phyloP scores from a whole-genome alignment of 2,329 filamentous ascomycete species.

The Microthyrium microscopicum region DNA sequence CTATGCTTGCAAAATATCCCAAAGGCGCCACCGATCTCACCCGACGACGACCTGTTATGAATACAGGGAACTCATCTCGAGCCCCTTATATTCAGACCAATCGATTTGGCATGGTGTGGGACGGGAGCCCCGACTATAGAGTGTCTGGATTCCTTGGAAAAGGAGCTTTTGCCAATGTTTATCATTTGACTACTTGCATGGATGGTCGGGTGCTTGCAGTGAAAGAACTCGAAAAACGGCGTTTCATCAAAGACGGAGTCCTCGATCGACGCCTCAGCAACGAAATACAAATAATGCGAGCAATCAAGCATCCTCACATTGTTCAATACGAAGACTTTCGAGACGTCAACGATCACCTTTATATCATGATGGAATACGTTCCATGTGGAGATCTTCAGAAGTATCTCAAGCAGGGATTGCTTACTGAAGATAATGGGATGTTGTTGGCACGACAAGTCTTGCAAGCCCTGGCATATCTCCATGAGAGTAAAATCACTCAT shows the following conservation, averaged over 20 bases:
- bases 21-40: no score
- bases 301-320: constrained; percentile 71
- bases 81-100: constrained; percentile 12
- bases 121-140: constrained; percentile 71
- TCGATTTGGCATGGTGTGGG: constrained; percentile 56
- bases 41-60: constrained; percentile 3
- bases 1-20: no score
- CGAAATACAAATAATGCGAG: constrained; percentile 91
- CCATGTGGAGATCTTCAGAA: constrained; percentile 67
- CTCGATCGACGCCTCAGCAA: constrained; percentile 87
- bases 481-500: constrained; percentile 79
- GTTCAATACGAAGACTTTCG: constrained; percentile 83
- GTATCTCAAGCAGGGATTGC: constrained; percentile 45
- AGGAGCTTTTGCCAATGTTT: constrained; percentile 87
- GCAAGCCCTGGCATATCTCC: constrained; percentile 70
- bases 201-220: constrained; percentile 74
- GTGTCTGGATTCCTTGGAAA: constrained; percentile 69
- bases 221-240: constrained; percentile 63
- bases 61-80: no score
- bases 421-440: constrained; percentile 54
- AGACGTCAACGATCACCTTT: constrained; percentile 63
- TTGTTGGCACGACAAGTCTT: constrained; percentile 61
- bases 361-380: constrained; percentile 96
- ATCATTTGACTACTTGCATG: constrained; percentile 73
- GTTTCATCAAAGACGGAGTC: constrained; percentile 83